phyloP scores from a whole-genome alignment of 805 yeast species.

The Metschnikowia reukaufii region DNA sequence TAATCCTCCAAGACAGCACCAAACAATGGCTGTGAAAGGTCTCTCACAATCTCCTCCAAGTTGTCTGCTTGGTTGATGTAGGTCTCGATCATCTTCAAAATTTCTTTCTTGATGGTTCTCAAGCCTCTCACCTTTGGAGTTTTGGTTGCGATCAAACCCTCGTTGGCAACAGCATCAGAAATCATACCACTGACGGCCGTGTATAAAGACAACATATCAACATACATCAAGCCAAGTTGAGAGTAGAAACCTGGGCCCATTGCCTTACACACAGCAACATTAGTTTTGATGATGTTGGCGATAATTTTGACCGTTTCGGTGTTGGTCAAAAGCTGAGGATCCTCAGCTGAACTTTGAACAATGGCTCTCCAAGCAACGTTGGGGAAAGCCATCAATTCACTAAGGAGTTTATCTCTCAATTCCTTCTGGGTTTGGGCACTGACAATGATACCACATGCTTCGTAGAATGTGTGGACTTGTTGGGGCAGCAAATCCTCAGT shows the following conservation, averaged over 20 bases:
- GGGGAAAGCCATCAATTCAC: constrained; percentile 85
- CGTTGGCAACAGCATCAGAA: constrained; percentile 71
- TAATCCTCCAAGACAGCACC: constrained; percentile 88
- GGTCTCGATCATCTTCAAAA: constrained; percentile 82
- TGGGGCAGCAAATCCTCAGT: constrained; percentile 95
- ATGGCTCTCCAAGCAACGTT: constrained; percentile 94
- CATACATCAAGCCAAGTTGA: constrained; percentile 82
- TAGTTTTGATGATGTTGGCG: constrained; percentile 92
- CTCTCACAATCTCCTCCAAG: constrained; percentile 77
- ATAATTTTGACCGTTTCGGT: constrained; percentile 87
- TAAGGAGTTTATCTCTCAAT: constrained; percentile 67
- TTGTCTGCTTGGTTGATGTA: constrained; percentile 87
- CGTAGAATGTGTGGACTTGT: constrained; percentile 96
- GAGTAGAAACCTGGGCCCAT: constrained; percentile 89
- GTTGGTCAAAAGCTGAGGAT: constrained; percentile 74
- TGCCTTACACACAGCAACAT: constrained; percentile 92
- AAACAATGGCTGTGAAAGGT: constrained; percentile 79
- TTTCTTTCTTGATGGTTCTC: constrained; percentile 94
- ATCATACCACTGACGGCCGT: constrained; percentile 86
- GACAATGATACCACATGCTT: constrained; percentile 93
- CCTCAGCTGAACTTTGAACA: constrained; percentile 78
- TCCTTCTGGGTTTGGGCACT: constrained; percentile 77
- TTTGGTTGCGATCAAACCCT: constrained; percentile 88
- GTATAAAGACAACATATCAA: constrained; percentile 86
- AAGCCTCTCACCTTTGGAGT: constrained; percentile 93